Percentiles rank a stretch among this genome's conserved stretches.
phyloP scores from a whole-genome alignment of 2,329 filamentous ascomycete species.

The Aspergillus viridinutans region DNA sequence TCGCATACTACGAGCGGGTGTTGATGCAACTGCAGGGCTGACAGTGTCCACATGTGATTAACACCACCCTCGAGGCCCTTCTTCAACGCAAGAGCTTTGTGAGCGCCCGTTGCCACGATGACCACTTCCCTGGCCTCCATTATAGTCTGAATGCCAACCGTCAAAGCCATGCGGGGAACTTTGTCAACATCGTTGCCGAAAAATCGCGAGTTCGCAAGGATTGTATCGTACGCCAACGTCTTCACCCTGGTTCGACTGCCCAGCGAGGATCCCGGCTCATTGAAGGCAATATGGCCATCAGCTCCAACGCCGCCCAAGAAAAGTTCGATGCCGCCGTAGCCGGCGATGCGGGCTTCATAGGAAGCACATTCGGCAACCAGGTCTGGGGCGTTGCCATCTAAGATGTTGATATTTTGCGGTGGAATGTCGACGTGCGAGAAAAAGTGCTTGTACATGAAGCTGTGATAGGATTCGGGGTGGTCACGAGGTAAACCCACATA shows the following conservation, averaged over 20 bases:
- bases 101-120: slow-evolving; percentile 74
- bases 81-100: slow-evolving; percentile 75
- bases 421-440: slow-evolving; percentile 81
- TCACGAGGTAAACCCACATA: slow-evolving; percentile 80
- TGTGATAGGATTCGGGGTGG: slow-evolving; percentile 82
- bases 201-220: slow-evolving; percentile 79
- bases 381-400: slow-evolving; percentile 74
- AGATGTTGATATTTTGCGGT: slow-evolving; percentile 77
- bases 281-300: slow-evolving; percentile 87
- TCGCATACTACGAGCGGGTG: slow-evolving; percentile 81
- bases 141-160: slow-evolving; percentile 79
- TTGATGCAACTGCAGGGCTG: slow-evolving; percentile 72
- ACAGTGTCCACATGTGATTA: slow-evolving; percentile 89
- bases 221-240: slow-evolving; percentile 82
- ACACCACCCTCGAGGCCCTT: slow-evolving; percentile 76
- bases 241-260: slow-evolving; percentile 77
- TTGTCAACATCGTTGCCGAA: slow-evolving; percentile 69
- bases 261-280: slow-evolving; percentile 78
- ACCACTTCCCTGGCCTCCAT: slow-evolving; percentile 78
- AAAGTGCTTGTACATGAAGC: slow-evolving; percentile 91
- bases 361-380: slow-evolving; percentile 71
- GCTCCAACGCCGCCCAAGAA: slow-evolving; percentile 82
- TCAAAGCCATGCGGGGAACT: slow-evolving; percentile 78
- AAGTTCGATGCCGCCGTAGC: slow-evolving; percentile 73
- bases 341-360: slow-evolving; percentile 74